Evolutionary conservation across 1,284 basidiomycete species (phyloP).

Genomic region (Testicularia cyperi): DNA sequence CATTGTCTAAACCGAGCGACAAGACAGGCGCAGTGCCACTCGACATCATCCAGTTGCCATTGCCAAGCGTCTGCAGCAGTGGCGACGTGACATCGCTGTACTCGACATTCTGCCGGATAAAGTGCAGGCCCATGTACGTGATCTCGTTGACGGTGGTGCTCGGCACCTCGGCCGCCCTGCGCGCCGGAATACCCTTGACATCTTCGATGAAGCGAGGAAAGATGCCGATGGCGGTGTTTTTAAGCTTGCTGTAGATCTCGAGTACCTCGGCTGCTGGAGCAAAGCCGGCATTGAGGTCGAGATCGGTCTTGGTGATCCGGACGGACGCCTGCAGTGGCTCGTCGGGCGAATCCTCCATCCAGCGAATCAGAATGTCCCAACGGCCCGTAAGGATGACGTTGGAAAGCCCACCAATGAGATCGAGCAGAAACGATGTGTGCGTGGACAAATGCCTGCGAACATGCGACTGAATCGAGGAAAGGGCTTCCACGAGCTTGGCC

Average conservation of each 20-base stretch:
- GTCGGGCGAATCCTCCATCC: constrained; percentile 34
- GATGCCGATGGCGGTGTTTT: constrained; percentile 44
- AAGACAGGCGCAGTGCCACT: constrained; percentile 41
- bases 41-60: constrained; percentile 54
- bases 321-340: constrained; percentile 13
- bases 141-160: constrained; percentile 55
- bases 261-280: constrained; percentile 23
- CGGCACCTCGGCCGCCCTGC: constrained; percentile 47
- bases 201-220: constrained; percentile 57
- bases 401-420: constrained; percentile 31
- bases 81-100: constrained; percentile 51
- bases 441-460: constrained; percentile 35
- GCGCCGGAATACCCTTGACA: constrained; percentile 50
- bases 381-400: constrained; percentile 20
- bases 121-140: constrained; percentile 46
- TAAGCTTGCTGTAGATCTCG: constrained; percentile 35
- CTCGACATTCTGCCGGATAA: constrained; percentile 43
- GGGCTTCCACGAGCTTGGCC: constrained; percentile 15
- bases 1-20: constrained; percentile 39
- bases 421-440: constrained; percentile 51
- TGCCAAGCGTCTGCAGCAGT: constrained; percentile 46
- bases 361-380: constrained; percentile 23
- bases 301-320: constrained; percentile 20
- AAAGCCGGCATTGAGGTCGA: constrained; percentile 29
- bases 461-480: constrained; percentile 38